These are phyloP conservation scores for Pezicula neosporulosa DNA, from an alignment of 2,329 filamentous ascomycete genomes.

Conservation along the genomic window DNA sequence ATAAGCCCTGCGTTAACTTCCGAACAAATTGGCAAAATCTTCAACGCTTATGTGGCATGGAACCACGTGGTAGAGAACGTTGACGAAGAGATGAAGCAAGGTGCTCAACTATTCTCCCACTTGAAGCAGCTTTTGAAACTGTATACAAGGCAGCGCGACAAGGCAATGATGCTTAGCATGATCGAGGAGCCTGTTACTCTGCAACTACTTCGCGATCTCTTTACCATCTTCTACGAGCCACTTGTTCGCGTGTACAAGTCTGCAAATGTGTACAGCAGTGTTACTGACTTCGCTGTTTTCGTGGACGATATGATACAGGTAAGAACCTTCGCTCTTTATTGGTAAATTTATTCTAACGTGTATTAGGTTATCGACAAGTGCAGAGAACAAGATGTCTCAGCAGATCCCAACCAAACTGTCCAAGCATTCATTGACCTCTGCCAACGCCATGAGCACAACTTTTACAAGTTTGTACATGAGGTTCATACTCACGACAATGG, in stretches of 20 bases:
- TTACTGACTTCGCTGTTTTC: conserved; percentile 93
- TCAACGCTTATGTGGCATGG: conserved; percentile 95
- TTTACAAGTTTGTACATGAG: conserved; percentile 99
- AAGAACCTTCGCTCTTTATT: conserved; percentile 13
- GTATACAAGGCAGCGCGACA: conserved; percentile 86
- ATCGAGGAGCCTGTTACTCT: conserved; percentile 97
- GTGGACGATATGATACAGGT: conserved; percentile 89
- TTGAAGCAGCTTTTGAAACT: conserved; percentile 94
- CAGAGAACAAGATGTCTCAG: conserved; percentile 75
- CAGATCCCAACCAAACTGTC: conserved; percentile 96
- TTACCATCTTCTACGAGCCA: conserved; percentile 98
- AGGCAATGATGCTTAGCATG: conserved; percentile 93
- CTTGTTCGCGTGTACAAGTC: conserved; percentile 97
- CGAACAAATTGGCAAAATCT: conserved; percentile 78
- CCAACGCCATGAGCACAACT: conserved; percentile 89
- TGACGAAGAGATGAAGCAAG: conserved; percentile 83
- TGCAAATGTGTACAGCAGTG: conserved; percentile 94
- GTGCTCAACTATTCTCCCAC: conserved; percentile 88
- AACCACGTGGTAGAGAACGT: conserved; percentile 90
- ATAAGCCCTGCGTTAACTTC: conserved; percentile 68
- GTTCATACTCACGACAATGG: conserved; percentile 97
- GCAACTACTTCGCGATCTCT: conserved; percentile 92
- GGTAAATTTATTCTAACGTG: conserved; percentile 12
- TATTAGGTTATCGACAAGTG: conserved; percentile 59
- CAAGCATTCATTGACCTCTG: conserved; percentile 98